phyloP scores from a whole-genome alignment of 805 yeast species.

The Diddensiella caesifluorescens region DNA sequence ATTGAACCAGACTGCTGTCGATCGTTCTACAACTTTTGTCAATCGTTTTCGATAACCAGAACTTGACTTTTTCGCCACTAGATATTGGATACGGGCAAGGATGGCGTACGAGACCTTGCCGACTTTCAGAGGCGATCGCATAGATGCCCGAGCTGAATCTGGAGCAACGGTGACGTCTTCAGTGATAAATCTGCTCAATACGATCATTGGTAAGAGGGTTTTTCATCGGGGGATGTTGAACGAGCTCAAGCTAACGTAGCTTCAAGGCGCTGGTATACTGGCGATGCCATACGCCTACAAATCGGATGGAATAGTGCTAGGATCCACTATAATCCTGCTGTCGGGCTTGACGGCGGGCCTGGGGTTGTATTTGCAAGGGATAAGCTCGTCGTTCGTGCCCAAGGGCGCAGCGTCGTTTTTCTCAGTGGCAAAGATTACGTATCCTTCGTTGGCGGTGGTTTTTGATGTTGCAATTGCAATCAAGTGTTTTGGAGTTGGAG shows the following conservation, averaged over 20 bases:
- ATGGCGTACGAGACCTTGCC: constrained; percentile 5
- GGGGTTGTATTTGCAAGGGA: constrained; percentile 60
- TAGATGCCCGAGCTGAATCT: background rate
- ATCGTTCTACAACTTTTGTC: too few species aligned
- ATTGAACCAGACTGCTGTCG: too few species aligned
- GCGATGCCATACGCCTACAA: constrained; percentile 69
- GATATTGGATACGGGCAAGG: too few species aligned
- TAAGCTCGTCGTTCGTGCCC: constrained; percentile 50
- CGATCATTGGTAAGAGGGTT: constrained; percentile 41
- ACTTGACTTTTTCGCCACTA: too few species aligned
- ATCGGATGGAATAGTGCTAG: constrained; percentile 57
- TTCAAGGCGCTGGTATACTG: constrained; percentile 65
- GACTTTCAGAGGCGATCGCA: background rate
- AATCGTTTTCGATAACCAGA: too few species aligned
- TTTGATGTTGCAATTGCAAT: constrained; percentile 71
- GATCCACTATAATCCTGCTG: constrained; percentile 46
- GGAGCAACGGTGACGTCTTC: constrained; percentile 45
- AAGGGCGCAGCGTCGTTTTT: constrained; percentile 61
- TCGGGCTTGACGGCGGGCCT: constrained; percentile 62
- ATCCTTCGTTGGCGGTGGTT: constrained; percentile 59
- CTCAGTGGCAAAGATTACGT: constrained; percentile 59
- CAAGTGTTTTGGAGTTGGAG: constrained; percentile 78
- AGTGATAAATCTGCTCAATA: constrained; percentile 59
- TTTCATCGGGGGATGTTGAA: background rate
- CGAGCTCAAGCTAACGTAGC: background rate